Percentiles rank a stretch among this genome's conserved stretches.
These are phyloP conservation scores for Trypanosoma conorhini DNA, from an alignment of 208 protist species.

Conservation along the genomic window DNA sequence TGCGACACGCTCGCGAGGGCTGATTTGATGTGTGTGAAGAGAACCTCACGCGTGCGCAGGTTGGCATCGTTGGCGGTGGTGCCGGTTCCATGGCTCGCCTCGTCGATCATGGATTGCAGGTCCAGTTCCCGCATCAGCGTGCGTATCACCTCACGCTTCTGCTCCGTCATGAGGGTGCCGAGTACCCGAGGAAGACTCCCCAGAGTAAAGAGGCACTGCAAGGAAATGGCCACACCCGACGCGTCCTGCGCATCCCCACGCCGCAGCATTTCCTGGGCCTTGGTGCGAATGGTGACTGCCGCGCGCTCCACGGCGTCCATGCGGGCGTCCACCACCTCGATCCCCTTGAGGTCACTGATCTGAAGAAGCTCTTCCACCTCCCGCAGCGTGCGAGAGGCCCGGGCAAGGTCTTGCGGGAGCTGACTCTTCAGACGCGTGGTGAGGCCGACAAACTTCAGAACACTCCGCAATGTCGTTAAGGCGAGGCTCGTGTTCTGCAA, in stretches of 20 bases:
- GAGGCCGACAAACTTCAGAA: constrained; percentile 56
- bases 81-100: constrained; percentile 28
- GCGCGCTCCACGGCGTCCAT: constrained; percentile 49
- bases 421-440: constrained; percentile 42
- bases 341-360: constrained; percentile 31
- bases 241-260: constrained; percentile 2
- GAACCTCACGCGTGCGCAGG: constrained; percentile 33
- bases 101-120: constrained; percentile 42
- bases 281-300: constrained; percentile 45
- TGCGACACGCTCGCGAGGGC: constrained; percentile 53
- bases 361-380: constrained; percentile 70
- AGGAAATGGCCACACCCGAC: constrained; percentile 42
- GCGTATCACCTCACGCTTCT: constrained; percentile 66
- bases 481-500: constrained; percentile 58
- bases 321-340: constrained; percentile 66
- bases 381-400: constrained; percentile 55
- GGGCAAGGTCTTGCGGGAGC: constrained; percentile 42
- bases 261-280: constrained; percentile 53
- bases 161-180: constrained; percentile 70
- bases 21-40: constrained; percentile 54
- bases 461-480: constrained; percentile 49
- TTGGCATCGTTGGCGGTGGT: constrained; percentile 15
- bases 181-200: constrained; percentile 52
- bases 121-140: constrained; percentile 69
- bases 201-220: constrained; percentile 69